Evolutionary conservation across 1,284 basidiomycete species (phyloP).

Genomic region (Megacollybia platyphylla): DNA sequence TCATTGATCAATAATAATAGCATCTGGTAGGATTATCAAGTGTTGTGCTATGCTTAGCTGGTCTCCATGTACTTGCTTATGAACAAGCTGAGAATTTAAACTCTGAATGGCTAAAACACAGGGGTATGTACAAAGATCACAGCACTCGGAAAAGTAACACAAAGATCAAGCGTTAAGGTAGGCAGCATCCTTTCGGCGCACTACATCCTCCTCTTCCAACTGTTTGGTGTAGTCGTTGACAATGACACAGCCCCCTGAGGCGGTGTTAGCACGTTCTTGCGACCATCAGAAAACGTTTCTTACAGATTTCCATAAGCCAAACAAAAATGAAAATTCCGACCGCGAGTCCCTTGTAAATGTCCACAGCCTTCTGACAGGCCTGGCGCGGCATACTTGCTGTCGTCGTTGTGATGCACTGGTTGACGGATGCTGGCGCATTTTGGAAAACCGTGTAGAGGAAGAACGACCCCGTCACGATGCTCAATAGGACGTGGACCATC

Average conservation of each 20-base stretch:
- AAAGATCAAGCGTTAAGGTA: background rate
- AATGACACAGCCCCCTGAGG: conserved; percentile 25
- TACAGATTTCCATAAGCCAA: conserved; percentile 31
- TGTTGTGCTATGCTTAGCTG: conserved; percentile 8
- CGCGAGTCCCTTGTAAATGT: conserved; percentile 23
- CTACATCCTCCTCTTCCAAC: conserved; percentile 7
- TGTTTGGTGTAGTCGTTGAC: conserved; percentile 13
- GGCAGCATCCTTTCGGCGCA: conserved; percentile 5
- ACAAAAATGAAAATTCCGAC: conserved; percentile 24
- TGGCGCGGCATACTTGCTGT: conserved; percentile 15
- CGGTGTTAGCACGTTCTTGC: background rate
- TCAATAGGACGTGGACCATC: conserved; percentile 25
- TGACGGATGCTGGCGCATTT: conserved; percentile 19
- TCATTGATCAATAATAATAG: conserved; percentile 2
- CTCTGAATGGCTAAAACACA: background rate
- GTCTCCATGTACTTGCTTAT: background rate
- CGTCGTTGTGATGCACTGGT: conserved; percentile 16
- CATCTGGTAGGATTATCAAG: background rate
- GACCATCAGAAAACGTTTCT: conserved; percentile 9
- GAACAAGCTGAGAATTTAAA: too few species aligned
- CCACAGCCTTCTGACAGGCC: conserved; percentile 21
- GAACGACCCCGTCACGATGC: conserved; percentile 24
- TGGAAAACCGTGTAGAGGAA: conserved; percentile 26
- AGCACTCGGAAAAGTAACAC: background rate
- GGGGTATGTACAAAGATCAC: background rate